Evolutionary conservation across 306 rosid genomes (phyloP).

Genomic region (Sesbania bispinosa): DNA sequence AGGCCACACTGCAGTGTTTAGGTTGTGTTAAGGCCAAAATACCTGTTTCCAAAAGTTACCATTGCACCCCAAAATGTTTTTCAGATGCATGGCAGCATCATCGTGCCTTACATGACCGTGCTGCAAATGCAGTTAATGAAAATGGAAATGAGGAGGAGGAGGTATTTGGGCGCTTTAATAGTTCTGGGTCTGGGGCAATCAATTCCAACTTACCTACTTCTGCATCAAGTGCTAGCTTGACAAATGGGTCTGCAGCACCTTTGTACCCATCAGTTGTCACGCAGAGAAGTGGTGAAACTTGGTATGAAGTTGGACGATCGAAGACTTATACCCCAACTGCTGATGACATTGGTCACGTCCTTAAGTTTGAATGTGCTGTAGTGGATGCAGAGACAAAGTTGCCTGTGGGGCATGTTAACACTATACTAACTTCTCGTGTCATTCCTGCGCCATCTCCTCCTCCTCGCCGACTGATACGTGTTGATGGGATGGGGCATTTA

Average conservation of each 20-base stretch:
- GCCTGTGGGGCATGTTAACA: constrained; percentile 59
- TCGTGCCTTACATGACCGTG: constrained; percentile 93
- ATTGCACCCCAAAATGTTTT: constrained; percentile 89
- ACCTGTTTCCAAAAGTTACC: constrained; percentile 85
- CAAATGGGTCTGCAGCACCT: constrained; percentile 78
- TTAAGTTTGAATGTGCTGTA: constrained; percentile 89
- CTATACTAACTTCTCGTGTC: constrained; percentile 80
- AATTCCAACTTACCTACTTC: constrained; percentile 58
- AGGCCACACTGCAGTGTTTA: constrained; percentile 87
- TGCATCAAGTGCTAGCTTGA: constrained; percentile 64
- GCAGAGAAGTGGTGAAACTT: constrained; percentile 78
- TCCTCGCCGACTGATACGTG: constrained; percentile 69
- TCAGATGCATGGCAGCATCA: constrained; percentile 99
- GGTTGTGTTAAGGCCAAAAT: constrained; percentile 83
- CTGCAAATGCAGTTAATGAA: constrained; percentile 86
- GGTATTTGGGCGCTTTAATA: constrained; percentile 73
- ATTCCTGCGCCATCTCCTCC: constrained; percentile 94
- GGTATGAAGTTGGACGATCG: constrained; percentile 82
- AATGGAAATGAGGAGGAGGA: constrained; percentile 90
- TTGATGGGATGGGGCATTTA: constrained; percentile 67
- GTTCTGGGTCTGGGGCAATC: constrained; percentile 52
- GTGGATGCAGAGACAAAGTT: constrained; percentile 72
- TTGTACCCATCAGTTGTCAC: constrained; percentile 72
- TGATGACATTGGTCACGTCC: constrained; percentile 90
- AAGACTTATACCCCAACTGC: constrained; percentile 86